Base-by-base conservation (phyloP, 768 basidiomycete genomes). In the Mycena leptocephala region DNA sequence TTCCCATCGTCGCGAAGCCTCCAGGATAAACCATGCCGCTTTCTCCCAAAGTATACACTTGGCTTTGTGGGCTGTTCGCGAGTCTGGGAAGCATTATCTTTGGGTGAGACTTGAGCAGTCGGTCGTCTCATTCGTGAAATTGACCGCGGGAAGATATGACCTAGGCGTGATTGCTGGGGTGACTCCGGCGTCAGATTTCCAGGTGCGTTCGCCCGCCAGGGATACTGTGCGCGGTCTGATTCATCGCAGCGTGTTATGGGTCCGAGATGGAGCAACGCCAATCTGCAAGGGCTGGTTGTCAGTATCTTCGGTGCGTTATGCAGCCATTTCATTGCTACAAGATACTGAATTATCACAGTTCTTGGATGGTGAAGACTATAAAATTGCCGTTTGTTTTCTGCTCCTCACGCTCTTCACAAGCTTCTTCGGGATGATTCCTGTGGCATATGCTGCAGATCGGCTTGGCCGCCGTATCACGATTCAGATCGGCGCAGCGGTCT, bases 1-100 rank as follows among this genome's bases (percentile, higher is more conserved):
- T 64, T 64, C 58, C 66, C 66, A 65, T 61, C 53, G 59, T 53
- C 32, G 16, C 63, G 64, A 65, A 39, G 46, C 39, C 39, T 33
- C 16, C 70, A 43, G 46, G 28, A 55, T 33, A 30, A 16, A 67
- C 41, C 51, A 87, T 88, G 86, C 68, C 82, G 53, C 82, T 88
- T 16, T 80, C 86, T 28, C 88, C 88, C n/a, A 89, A 89, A 76
- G 85, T 89, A 39, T 90, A 89, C 80, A 90, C 89, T 20, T 90
- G 88, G 89, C 81, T 90, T 2, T 90, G 89, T 74, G 89, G 89
- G 22, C 81, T 90, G 51, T 90, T 90, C 69, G 89, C 89, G 14
- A 88, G 87, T 83, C 78, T 88, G 66, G 87, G 88, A 33, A 86
- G 85, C 75, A 86, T 87, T 32, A 88, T 88, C 66, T 89, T 89